Percentiles rank a stretch among this genome's conserved stretches.
Evolutionary conservation across 1,139 yeast genomes (phyloP).

Genomic region (Debaryomycetaceae sp.): DNA sequence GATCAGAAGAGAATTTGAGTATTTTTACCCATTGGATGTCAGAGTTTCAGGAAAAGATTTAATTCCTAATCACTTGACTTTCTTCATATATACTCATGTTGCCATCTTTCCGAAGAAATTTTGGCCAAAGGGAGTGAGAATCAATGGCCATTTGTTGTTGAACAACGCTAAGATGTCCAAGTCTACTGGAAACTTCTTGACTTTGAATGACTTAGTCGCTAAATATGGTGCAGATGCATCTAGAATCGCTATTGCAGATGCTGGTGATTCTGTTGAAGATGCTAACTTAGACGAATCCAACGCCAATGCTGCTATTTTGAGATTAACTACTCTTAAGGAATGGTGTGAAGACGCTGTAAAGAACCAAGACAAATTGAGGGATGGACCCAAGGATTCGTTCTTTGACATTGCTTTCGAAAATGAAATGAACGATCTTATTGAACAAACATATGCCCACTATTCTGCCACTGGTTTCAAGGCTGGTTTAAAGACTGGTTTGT

Average conservation of each 20-base stretch:
- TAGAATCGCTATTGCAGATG: conserved; percentile 96
- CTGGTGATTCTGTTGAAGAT: conserved; percentile 96
- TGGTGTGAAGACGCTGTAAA: conserved; percentile 82
- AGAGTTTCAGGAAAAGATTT: conserved; percentile 96
- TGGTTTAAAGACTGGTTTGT: conserved; percentile 86
- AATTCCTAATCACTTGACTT: conserved; percentile 95
- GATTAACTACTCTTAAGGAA: conserved; percentile 88
- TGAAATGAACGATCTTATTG: conserved; percentile 84
- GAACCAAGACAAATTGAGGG: conserved; percentile 55
- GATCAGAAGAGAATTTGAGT: conserved; percentile 91
- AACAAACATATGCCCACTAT: conserved; percentile 68
- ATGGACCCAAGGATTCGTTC: conserved; percentile 65
- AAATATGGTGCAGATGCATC: conserved; percentile 98
- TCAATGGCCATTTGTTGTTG: conserved; percentile 91
- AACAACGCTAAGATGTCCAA: conserved; percentile 98
- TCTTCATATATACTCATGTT: conserved; percentile 88
- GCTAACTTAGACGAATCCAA: conserved; percentile 96
- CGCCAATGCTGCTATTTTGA: conserved; percentile 95
- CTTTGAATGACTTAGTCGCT: conserved; percentile 75
- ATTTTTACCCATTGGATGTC: conserved; percentile 89
- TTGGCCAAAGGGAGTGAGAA: conserved; percentile 96
- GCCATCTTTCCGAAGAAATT: conserved; percentile 85
- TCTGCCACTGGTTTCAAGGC: conserved; percentile 75
- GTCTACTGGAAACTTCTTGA: conserved; percentile 95
- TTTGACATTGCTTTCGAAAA: conserved; percentile 89